phyloP scores from a whole-genome alignment of 2,329 filamentous ascomycete species.

The Diaporthe aspalathi region DNA sequence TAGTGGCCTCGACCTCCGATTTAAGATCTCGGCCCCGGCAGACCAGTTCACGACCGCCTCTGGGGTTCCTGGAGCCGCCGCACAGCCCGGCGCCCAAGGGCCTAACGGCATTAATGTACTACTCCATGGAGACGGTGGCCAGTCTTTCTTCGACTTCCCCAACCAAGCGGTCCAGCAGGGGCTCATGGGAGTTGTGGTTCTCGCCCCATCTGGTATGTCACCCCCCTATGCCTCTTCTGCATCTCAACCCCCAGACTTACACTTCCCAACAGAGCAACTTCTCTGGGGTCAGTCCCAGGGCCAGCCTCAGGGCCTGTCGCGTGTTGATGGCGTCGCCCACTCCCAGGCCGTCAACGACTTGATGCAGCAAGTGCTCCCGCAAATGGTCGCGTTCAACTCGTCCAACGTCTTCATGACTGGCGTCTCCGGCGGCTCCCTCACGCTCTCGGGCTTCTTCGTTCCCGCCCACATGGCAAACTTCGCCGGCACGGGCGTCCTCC shows the following conservation, averaged over 20 bases:
- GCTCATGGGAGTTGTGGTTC: slow-evolving; percentile 63
- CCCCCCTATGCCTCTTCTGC: background rate
- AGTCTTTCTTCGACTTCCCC: slow-evolving; percentile 69
- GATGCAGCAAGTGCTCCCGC: slow-evolving; percentile 60
- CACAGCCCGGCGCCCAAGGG: slow-evolving; percentile 47
- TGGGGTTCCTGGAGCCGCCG: slow-evolving; percentile 59
- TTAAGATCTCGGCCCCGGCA: slow-evolving; percentile 66
- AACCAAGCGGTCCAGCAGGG: slow-evolving; percentile 64
- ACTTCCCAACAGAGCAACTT: slow-evolving; percentile 47
- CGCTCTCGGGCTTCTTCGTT: slow-evolving; percentile 68
- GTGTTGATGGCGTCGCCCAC: slow-evolving; percentile 67
- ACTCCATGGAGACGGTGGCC: slow-evolving; percentile 68
- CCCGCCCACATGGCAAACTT: slow-evolving; percentile 65
- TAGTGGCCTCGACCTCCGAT: slow-evolving; percentile 65
- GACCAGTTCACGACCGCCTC: slow-evolving; percentile 62
- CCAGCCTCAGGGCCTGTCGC: slow-evolving; percentile 61
- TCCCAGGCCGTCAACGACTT: slow-evolving; percentile 66
- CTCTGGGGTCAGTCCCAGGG: slow-evolving; percentile 72
- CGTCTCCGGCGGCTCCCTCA: slow-evolving; percentile 65
- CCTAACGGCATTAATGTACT: slow-evolving; percentile 66
- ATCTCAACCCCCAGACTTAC: background rate
- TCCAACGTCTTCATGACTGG: slow-evolving; percentile 68
- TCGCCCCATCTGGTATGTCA: slow-evolving; percentile 55
- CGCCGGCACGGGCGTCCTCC: slow-evolving; percentile 61
- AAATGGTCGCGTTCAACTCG: slow-evolving; percentile 64